Base-by-base conservation (phyloP, 306 rosid genomes). In the Aeschynomene evenia region DNA sequence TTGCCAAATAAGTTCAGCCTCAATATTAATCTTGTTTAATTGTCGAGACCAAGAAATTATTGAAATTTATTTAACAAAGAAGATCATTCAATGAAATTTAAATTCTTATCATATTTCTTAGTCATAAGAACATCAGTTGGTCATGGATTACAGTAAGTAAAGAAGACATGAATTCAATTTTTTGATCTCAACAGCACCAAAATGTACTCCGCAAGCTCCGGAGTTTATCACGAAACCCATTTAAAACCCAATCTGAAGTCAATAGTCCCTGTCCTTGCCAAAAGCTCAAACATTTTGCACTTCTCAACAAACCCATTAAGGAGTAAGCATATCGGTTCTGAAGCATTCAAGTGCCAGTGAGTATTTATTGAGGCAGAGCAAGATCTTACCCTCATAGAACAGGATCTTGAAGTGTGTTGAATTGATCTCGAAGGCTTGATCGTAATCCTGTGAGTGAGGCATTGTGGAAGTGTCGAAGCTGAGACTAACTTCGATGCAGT, bases 191-290 rank as follows among this genome's bases (percentile, higher is more conserved):
- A 91, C 87, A 1, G 84, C 69, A 3, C 96, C 95, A 46, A n/a
- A n/a, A 81, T 46, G 77, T 71, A 86, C 63, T 94, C 98, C 0
- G 96, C 95, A 3, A 88, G 90, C 18, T 88, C 97, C 16, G 91
- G 96, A 4, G 73, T 79, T 84, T 90, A 2, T 89, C 96, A 0
- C 62, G 70, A 26, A 82, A 88, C 63, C 91, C 87, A 50, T 19
- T 79, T 2, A 71, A 46, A 26, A 90, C 82, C 98, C 98, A 94
- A 28, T 90, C 92, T 0, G 97, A 90, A 79, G 71, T 94, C 95
- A 15, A 90, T 58, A 48, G 68, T 81, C 49, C 98, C 97, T 0
- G 95, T 85, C 26, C 71, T 84, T 0, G 96, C 83, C 43, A 87
- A 79, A 81, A 76, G 56, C 16, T 88, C 95, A 23, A 90, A 88